phyloP scores from a whole-genome alignment of 1,284 basidiomycete genomes.

The Phylloboletellus chloephorus region DNA sequence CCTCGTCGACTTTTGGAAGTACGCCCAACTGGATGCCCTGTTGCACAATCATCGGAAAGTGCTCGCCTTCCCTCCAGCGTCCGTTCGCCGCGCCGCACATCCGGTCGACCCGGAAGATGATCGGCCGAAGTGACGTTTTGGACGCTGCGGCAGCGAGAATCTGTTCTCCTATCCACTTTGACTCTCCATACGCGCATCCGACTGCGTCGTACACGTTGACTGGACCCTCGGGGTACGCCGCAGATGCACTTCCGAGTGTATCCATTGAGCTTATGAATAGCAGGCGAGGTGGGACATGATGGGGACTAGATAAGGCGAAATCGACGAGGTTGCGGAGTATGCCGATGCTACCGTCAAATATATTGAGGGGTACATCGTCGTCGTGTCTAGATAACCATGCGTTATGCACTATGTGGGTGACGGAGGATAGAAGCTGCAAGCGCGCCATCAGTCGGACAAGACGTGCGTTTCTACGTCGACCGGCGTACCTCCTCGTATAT shows the following conservation, averaged over 20 bases:
- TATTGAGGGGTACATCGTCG: constrained; percentile 29
- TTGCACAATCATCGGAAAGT: constrained; percentile 30
- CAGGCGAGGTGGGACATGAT: constrained; percentile 25
- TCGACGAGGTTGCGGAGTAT: constrained; percentile 39
- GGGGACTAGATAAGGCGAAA: constrained; percentile 33
- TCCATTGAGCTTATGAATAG: constrained; percentile 35
- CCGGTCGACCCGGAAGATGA: constrained; percentile 38
- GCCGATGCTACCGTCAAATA: constrained; percentile 27
- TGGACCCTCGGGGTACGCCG: constrained; percentile 3
- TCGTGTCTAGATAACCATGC: constrained; percentile 31
- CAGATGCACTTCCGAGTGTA: constrained; percentile 2
- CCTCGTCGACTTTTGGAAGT: constrained; percentile 22
- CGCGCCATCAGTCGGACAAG: constrained; percentile 5
- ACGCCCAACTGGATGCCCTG: constrained; percentile 12
- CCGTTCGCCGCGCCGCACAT: constrained; percentile 31
- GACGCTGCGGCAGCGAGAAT: constrained; percentile 29
- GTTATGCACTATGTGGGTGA: constrained; percentile 27
- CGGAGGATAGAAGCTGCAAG: constrained; percentile 15
- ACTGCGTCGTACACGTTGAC: constrained; percentile 25
- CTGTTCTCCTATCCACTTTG: constrained; percentile 43
- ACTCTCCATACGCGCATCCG: constrained; percentile 37
- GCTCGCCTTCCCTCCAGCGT: constrained; percentile 26
- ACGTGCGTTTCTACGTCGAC: not conserved
- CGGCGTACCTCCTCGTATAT: constrained; percentile 12
- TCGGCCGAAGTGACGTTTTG: constrained; percentile 22